phyloP scores from a whole-genome alignment of 2,329 filamentous ascomycete species.

The Pleurostoma richardsiae region DNA sequence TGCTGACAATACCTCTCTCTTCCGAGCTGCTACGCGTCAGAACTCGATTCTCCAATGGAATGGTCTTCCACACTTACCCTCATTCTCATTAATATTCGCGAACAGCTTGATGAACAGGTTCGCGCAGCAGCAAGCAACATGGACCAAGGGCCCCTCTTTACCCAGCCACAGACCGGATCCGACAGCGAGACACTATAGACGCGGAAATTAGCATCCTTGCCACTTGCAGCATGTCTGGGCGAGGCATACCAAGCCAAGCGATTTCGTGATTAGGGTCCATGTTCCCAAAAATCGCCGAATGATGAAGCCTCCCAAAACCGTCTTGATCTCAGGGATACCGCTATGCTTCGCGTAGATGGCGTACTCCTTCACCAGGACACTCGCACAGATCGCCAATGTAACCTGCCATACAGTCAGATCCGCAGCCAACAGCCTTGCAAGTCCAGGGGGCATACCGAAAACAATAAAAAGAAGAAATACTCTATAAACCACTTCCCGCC shows the following conservation, averaged over 20 bases:
- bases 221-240: background rate
- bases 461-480: slow-evolving; percentile 81
- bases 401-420: slow-evolving; percentile 43
- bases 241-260: slow-evolving; percentile 66
- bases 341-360: slow-evolving; percentile 88
- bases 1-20: slow-evolving; percentile 87
- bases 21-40: slow-evolving; percentile 59
- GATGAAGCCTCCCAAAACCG: slow-evolving; percentile 87
- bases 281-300: slow-evolving; percentile 80
- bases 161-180: slow-evolving; percentile 94
- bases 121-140: slow-evolving; percentile 94
- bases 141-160: slow-evolving; percentile 91
- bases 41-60: slow-evolving; percentile 7
- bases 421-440: too few species aligned
- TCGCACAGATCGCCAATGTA: slow-evolving; percentile 71
- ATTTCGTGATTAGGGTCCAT: slow-evolving; percentile 89
- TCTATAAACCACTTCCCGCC: slow-evolving; percentile 77
- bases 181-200: slow-evolving; percentile 73
- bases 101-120: slow-evolving; percentile 93
- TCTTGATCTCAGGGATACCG: slow-evolving; percentile 97
- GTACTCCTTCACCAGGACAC: slow-evolving; percentile 76
- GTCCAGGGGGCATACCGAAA: slow-evolving; percentile 58
- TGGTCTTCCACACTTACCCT: slow-evolving; percentile 49
- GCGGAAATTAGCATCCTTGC: slow-evolving; percentile 18
- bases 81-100: slow-evolving; percentile 73